Conservation (phyloP, 345 rosid species). For the Pelargonium nanum region DNA sequence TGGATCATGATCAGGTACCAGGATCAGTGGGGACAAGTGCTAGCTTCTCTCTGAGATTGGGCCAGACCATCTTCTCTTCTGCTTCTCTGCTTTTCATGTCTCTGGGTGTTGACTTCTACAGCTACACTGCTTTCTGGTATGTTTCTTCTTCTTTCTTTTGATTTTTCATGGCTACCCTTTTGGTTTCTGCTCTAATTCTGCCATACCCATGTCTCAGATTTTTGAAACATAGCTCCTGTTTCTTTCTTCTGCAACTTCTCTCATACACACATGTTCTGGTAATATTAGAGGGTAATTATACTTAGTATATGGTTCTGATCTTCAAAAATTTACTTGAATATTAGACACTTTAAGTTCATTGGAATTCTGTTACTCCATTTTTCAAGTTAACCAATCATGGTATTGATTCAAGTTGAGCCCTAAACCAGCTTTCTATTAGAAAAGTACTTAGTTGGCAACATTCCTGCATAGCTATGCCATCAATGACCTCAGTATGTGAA, state of each 20-base stretch:
- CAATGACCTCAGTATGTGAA: no score
- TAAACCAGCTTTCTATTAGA: no score
- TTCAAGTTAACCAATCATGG: not conserved
- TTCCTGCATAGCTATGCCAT: no score
- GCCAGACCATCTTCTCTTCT: constrained; percentile 60
- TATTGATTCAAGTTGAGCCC: not conserved
- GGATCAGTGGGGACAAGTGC: constrained; percentile 72
- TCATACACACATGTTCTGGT: no score
- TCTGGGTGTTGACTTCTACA: constrained; percentile 69
- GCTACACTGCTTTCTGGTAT: constrained; percentile 89
- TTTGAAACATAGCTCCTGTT: not conserved
- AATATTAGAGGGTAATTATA: no score
- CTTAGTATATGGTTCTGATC: no score
- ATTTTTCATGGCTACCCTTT: not conserved
- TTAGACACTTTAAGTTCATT: no score
- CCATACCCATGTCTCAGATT: not conserved
- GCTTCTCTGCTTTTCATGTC: constrained; percentile 87
- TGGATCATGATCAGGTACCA: constrained; percentile 31
- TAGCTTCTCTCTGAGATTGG: constrained; percentile 71
- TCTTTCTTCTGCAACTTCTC: no score
- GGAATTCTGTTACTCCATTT: no score
- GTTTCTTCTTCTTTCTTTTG: no score
- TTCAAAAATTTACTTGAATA: no score
- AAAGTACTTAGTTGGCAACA: no score
- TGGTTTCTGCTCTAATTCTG: not conserved